Evolutionary conservation across 2,329 filamentous ascomycete species (phyloP), one percentile per base, ranked within the genome.

Genomic region (Colletotrichum lentis): DNA sequence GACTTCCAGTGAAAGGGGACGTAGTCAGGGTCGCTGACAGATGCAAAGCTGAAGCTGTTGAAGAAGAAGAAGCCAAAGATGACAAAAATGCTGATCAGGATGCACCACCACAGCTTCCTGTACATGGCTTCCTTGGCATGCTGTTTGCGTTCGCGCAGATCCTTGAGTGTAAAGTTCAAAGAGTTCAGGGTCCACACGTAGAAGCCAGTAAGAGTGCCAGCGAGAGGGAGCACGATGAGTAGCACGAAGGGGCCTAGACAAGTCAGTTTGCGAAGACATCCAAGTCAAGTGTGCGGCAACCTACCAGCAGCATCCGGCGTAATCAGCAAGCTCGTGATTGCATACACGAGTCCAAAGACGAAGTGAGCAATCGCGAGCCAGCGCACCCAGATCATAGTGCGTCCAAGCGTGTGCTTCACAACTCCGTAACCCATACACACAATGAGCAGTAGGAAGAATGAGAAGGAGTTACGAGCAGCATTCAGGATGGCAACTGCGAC

Each of bases 371-470:
- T 90, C 18, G 96, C 96, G 20, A 99, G 87, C 82, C 91, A 92
- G 68, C 96, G 92, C 50, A 97, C 94, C 74, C 92, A 95, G 72
- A 95, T 88, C 96, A 99, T 99, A 14, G 94, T 94, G 75, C 91
- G 92, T 66, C 96, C 96, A 5, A 99, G 86, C 2, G 91, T 93
- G 2, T 91, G 92, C 81, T 98, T 98, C 72, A 99, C 96, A 27
- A 99, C 96, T 73, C 96, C 96, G 74, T 99, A 99, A 39, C 96
- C 96, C 96, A 99, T 99, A 79, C 96, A 99, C 39, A 99, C 96
- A 73, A 99, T 98, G 61, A 99, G 89, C 10, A 99, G 86, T 57
- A 99, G 84, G 84, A 99, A 99, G 84, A 99, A 99, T 0, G 95
- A 97, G 78, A 99, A 98, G 0, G 95, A 97, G 80, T 98, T 99